Evolutionary conservation across 225 moss, liverwort and hornwort species (phyloP), one percentile per base, ranked within the genome.

Genomic region (Anthoceros angustus): DNA sequence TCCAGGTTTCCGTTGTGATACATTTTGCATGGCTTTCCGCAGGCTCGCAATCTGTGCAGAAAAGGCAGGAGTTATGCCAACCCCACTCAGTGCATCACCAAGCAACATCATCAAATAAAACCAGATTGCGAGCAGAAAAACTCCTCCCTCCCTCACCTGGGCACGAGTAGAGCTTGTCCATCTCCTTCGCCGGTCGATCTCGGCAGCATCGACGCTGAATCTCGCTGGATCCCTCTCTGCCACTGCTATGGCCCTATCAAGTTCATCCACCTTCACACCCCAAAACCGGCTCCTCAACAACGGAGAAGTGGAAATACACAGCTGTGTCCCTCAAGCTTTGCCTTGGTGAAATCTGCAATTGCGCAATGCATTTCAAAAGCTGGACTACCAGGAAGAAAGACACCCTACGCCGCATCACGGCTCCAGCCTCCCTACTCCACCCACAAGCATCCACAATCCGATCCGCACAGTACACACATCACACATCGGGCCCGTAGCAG

Each of bases 161-260:
- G 45, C 71, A 48, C 79, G 73, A 23, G 83, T 79, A 12, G 84
- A 77, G 68, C 66, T 72, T 23, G 87, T 92, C 95, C 95, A 98
- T 70, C 83, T 76, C 70, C 76, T 98, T 25, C 92, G 85, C 16
- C 78, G 77, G 68, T 91, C 88, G 62, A 98, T 76, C 66, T 98
- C 95, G 42, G 62, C 70, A 0, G 68, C n/a, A 63, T 79, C 88
- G 18, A 92, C 79, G 69, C 86, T 80, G 71, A 91, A 98, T 42
- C 84, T 85, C 67, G 75, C 80, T 65, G 88, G 92, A 72, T 92
- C 88, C 63, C 80, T 80, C 70, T 89, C 86, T 32, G 91, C 91
- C 73, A 87, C 86, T 67, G 83, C 85, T 68, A 86, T 86, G 41
- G 95, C 91, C 73, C 86, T 85, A 65, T 92, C 88, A 60, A 98